A percentile compares a stretch with the other conserved stretches of the same genome.
These are phyloP conservation scores for Hemileccinum rubropunctum DNA, from an alignment of 768 basidiomycete species.

Conservation along the genomic window DNA sequence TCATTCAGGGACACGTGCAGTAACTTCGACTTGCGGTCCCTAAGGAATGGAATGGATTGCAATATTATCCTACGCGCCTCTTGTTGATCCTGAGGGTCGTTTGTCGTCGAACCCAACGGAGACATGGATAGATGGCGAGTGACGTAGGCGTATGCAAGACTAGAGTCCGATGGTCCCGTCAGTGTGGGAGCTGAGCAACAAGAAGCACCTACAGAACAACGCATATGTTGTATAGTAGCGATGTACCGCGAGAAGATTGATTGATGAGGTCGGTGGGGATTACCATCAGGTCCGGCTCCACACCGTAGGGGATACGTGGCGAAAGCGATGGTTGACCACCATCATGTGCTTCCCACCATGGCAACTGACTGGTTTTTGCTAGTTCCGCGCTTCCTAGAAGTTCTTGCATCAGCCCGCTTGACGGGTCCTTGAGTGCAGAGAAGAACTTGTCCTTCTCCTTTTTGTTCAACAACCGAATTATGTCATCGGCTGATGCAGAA, in stretches of 20 bases:
- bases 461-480: conserved; percentile 63
- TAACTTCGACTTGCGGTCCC: conserved; percentile 55
- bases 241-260: conserved; percentile 34
- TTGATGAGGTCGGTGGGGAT: conserved; percentile 47
- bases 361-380: conserved; percentile 44
- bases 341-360: conserved; percentile 68
- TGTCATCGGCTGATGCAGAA: conserved; percentile 47
- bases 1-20: conserved; percentile 48
- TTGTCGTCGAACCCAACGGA: conserved; percentile 45
- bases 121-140: conserved; percentile 62
- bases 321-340: not conserved
- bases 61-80: conserved; percentile 50
- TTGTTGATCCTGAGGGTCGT: conserved; percentile 40
- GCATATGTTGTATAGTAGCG: conserved; percentile 66
- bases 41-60: conserved; percentile 61
- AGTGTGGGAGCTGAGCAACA: not conserved
- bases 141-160: conserved; percentile 66
- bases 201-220: conserved; percentile 56
- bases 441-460: conserved; percentile 61
- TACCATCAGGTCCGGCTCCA: conserved; percentile 41
- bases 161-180: conserved; percentile 24
- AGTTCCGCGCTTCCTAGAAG: conserved; percentile 60
- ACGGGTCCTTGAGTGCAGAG: conserved; percentile 55
- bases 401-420: conserved; percentile 55
- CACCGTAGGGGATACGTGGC: conserved; percentile 32